Evolutionary conservation across 495 filamentous ascomycete genomes (phyloP).

Genomic region (Apiosordaria backusii): DNA sequence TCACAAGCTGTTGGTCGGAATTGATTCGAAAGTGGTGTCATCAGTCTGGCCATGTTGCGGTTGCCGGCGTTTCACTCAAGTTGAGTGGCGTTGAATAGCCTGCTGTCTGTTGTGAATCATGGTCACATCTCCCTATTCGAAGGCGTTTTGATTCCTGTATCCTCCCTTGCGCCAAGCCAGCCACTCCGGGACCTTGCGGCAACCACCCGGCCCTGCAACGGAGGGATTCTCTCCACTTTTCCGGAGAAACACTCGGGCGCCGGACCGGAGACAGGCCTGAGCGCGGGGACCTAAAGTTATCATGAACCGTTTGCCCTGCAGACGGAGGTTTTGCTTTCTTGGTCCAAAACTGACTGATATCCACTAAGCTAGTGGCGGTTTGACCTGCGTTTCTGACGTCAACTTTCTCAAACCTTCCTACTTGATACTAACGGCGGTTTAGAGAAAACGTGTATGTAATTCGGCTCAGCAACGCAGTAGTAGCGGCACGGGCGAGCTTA

Average conservation of each 20-base stretch:
- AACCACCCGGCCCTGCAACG: background rate
- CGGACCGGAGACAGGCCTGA: background rate
- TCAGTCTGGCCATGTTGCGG: background rate
- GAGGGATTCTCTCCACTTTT: background rate
- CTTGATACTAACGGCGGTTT: background rate
- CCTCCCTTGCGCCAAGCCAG: background rate
- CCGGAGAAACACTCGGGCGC: background rate
- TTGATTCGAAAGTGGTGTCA: background rate
- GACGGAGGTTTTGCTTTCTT: background rate
- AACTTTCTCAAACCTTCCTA: background rate
- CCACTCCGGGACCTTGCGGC: background rate
- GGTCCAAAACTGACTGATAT: too few species aligned
- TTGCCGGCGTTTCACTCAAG: background rate
- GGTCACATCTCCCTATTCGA: background rate
- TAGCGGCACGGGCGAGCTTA: slow-evolving; percentile 7
- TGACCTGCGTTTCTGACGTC: background rate
- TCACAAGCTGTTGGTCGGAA: background rate
- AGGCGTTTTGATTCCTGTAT: background rate
- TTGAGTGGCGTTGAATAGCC: slow-evolving; percentile 3
- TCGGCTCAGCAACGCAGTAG: background rate
- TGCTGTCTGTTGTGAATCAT: background rate
- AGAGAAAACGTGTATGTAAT: background rate
- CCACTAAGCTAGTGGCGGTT: background rate
- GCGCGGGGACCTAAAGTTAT: background rate
- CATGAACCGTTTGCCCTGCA: background rate